A percentile compares a stretch with the other conserved stretches of the same genome.
These are phyloP conservation scores for Jamesozyma piceae DNA, from an alignment of 805 yeast species.

Conservation along the genomic window DNA sequence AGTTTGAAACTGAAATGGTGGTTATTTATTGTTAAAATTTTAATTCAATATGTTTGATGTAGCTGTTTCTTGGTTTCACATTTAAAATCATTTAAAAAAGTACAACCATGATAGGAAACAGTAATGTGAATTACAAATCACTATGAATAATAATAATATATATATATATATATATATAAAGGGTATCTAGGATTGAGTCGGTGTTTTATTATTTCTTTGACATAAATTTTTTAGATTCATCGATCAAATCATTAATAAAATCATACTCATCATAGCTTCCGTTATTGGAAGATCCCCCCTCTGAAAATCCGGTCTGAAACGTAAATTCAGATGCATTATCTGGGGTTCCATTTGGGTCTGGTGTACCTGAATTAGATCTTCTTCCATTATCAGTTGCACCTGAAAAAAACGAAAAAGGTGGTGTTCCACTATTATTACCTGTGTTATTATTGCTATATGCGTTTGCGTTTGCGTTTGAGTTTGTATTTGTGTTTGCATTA, in stretches of 20 bases:
- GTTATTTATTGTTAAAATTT: no score
- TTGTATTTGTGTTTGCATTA: not conserved
- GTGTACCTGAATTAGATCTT: not conserved
- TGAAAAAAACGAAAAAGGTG: not conserved
- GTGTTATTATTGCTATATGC: no score
- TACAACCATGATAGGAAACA: no score
- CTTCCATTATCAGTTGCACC: not conserved
- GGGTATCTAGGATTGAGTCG: no score
- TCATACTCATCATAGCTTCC: constrained; percentile 2
- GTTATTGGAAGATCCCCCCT: not conserved
- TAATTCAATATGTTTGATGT: no score
- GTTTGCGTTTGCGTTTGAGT: no score
- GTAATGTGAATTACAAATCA: no score
- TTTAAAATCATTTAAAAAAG: no score
- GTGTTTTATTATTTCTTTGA: not conserved
- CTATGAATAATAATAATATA: no score
- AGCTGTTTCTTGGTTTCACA: no score
- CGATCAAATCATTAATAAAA: constrained; percentile 1
- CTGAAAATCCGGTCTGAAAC: not conserved
- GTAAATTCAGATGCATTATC: not conserved
- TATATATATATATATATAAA: no score
- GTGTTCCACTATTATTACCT: not conserved
- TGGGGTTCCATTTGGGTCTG: not conserved
- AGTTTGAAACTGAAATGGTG: no score
- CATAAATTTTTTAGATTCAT: constrained; percentile 1